A percentile compares a stretch with the other conserved stretches of the same genome.
Evolutionary conservation across 2,329 filamentous ascomycete genomes (phyloP).

Genomic region (Zarea fungicola): DNA sequence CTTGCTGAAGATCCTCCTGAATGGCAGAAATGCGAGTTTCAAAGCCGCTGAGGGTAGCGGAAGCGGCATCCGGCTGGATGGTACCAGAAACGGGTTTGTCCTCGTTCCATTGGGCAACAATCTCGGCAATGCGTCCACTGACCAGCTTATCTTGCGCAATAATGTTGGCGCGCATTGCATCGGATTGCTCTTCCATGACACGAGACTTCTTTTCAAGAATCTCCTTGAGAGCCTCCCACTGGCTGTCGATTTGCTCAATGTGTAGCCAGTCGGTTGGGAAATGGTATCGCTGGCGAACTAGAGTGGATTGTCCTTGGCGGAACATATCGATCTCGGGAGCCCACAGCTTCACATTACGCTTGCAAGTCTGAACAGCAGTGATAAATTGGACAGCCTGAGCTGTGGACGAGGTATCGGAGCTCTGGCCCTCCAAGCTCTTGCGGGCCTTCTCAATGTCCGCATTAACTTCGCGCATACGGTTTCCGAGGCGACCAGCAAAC

Average conservation of each 20-base stretch:
- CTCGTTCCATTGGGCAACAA: slow-evolving; percentile 84
- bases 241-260: slow-evolving; percentile 92
- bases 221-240: slow-evolving; percentile 92
- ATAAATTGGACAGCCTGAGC: slow-evolving; percentile 98
- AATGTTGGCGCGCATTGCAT: slow-evolving; percentile 92
- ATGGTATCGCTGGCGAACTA: slow-evolving; percentile 87
- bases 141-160: slow-evolving; percentile 89
- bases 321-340: slow-evolving; percentile 95
- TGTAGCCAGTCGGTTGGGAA: slow-evolving; percentile 92
- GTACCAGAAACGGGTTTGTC: slow-evolving; percentile 96
- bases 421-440: slow-evolving; percentile 84
- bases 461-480: slow-evolving; percentile 86
- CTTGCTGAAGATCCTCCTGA: slow-evolving; percentile 85
- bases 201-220: slow-evolving; percentile 88
- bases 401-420: slow-evolving; percentile 88
- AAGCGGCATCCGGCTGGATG: slow-evolving; percentile 84
- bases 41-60: slow-evolving; percentile 73
- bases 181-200: slow-evolving; percentile 93
- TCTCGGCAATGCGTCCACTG: slow-evolving; percentile 78
- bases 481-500: slow-evolving; percentile 83
- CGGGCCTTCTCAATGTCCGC: slow-evolving; percentile 87
- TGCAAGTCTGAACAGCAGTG: slow-evolving; percentile 93
- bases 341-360: slow-evolving; percentile 89
- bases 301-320: slow-evolving; percentile 87
- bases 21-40: slow-evolving; percentile 80